Percentiles rank a stretch among this genome's conserved stretches.
These are phyloP conservation scores for Myriosclerotinia curreyana DNA, from an alignment of 2,329 filamentous ascomycete species.

Conservation along the genomic window DNA sequence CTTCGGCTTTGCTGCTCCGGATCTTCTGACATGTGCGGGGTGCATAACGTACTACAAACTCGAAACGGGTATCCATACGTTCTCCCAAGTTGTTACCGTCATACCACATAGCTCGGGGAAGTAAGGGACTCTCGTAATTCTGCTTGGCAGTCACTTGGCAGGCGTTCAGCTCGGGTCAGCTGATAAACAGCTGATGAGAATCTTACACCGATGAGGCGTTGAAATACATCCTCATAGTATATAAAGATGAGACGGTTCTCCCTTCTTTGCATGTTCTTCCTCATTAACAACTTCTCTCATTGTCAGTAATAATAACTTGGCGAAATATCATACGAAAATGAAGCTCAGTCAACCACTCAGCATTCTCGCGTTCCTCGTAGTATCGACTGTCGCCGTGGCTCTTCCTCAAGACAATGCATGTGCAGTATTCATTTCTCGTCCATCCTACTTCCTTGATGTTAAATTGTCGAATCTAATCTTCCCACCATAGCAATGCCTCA, in stretches of 20 bases:
- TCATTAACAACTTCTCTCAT: not conserved
- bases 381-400: not conserved
- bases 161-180: constrained; percentile 6
- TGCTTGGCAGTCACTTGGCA: constrained; percentile 20
- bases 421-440: not conserved
- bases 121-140: constrained; percentile 17
- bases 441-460: not conserved
- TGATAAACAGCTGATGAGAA: constrained; percentile 18
- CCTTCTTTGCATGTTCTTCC: not conserved
- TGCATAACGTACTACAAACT: not conserved
- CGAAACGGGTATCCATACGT: constrained; percentile 2
- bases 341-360: constrained; percentile 17
- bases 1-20: not conserved
- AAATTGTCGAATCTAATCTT: not conserved
- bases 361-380: constrained; percentile 3
- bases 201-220: not conserved
- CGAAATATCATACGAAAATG: not conserved
- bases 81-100: not conserved
- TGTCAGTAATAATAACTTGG: not conserved
- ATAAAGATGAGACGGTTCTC: not conserved
- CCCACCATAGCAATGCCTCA: constrained; percentile 9
- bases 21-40: constrained; percentile 1
- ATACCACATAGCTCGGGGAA: not conserved
- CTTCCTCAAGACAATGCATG: constrained; percentile 11
- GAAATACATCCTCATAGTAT: not conserved